Conservation (phyloP, 176 grass and related monocot genomes). For the Puccinellia tenuiflora region DNA sequence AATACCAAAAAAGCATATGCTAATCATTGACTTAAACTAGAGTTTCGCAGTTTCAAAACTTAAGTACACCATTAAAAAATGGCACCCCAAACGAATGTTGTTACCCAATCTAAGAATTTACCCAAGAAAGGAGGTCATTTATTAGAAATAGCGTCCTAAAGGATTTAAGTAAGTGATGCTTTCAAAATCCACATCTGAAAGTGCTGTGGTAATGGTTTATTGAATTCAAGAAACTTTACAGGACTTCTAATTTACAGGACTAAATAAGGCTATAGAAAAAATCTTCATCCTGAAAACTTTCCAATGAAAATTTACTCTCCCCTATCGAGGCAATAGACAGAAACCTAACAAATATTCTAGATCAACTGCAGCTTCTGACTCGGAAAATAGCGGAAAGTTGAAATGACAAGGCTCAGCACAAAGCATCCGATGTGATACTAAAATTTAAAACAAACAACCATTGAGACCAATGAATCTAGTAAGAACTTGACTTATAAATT, state of each 20-base stretch:
- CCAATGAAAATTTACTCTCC: background rate
- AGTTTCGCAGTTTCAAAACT: background rate
- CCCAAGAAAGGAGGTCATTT: background rate
- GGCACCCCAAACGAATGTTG: background rate
- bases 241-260: background rate
- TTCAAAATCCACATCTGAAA: background rate
- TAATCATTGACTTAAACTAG: background rate
- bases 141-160: background rate
- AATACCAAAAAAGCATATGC: background rate
- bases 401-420: background rate
- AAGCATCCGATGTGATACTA: background rate
- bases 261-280: background rate
- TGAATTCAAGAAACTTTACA: constrained; percentile 2
- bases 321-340: background rate
- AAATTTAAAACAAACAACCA: background rate
- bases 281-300: background rate
- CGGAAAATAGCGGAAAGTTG: background rate
- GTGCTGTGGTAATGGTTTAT: background rate
- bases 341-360: background rate
- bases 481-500: background rate
- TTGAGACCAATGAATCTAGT: background rate
- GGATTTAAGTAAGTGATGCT: background rate
- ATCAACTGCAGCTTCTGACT: background rate
- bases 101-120: background rate
- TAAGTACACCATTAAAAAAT: background rate